Evolutionary conservation across 495 filamentous ascomycete species (phyloP).

Genomic region (Neurospora hispaniola): DNA sequence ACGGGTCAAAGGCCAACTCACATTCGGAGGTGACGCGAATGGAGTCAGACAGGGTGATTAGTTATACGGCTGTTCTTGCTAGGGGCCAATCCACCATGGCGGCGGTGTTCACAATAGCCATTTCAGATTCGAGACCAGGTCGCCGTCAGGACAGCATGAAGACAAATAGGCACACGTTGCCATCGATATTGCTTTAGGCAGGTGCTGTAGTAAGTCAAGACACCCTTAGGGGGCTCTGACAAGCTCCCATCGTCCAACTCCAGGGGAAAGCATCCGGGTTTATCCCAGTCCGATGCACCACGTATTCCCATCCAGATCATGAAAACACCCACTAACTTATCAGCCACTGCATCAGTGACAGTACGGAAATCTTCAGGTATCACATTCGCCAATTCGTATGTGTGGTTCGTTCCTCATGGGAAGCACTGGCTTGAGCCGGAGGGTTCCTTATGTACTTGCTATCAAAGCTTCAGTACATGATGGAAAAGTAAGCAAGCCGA

Average conservation of each 20-base stretch:
- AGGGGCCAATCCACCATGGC: not conserved
- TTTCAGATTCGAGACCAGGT: not conserved
- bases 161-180: not conserved
- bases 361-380: not conserved
- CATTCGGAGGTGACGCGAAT: not conserved
- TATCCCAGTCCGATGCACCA: not conserved
- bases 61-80: not conserved
- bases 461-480: not conserved
- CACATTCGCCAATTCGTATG: not conserved
- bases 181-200: not conserved
- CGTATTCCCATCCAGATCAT: not conserved
- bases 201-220: not conserved
- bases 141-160: not conserved
- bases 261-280: not conserved
- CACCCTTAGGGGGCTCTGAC: not conserved
- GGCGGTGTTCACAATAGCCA: not conserved
- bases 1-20: not conserved
- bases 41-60: not conserved
- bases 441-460: not conserved
- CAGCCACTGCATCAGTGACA: not conserved
- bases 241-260: not conserved
- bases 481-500: not conserved
- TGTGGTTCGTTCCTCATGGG: not conserved
- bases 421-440: not conserved
- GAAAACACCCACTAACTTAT: not conserved